Evolutionary conservation across 768 basidiomycete species (phyloP), one percentile per base, ranked within the genome.

Genomic region (Boletus vinaceobasis): DNA sequence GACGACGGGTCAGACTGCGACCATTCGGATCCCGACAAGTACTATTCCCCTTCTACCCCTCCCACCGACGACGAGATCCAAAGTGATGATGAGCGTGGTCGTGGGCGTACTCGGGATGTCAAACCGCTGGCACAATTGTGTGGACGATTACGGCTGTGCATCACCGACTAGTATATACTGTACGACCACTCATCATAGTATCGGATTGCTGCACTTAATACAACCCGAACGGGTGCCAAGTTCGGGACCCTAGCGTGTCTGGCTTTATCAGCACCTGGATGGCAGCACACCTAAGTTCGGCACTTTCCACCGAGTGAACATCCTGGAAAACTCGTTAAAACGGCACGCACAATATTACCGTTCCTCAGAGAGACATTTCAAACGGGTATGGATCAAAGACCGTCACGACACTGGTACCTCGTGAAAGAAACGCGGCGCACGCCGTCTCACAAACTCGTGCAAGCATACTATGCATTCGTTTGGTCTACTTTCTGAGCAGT

Each of bases 31-130:
- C 19, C 13, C 9, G 50, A 61, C 39, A 65, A 64, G 8, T 50
- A 55, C 39, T 60, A 54, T 40, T 63, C 61, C 43, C 74, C 75
- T 9, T 75, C 77, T 57, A 69, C 61, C 43, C 74, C 75, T 9
- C 75, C 77, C 57, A 69, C 69, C 35, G 75, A 74, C 48, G 74
- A 76, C 48, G 71, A 63, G 57, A 46, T 58, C 48, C 73, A 77
- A 50, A 66, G 67, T 44, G 75, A 76, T 59, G 77, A 76, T 42
- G 67, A 73, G 7, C 68, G 65, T 44, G 57, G 63, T 49, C 75
- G 78, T 50, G 76, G 77, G 19, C 72, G 80, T 57, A 68, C 74
- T 21, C 70, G 71, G 47, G 72, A 67, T 53, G 67, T 73, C 39
- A 77, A 75, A 35, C 75, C 74, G 7, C 58, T 81, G 31, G 71